Evolutionary conservation across 75 land plant species (phyloP).

Genomic region (Pinus taeda): DNA sequence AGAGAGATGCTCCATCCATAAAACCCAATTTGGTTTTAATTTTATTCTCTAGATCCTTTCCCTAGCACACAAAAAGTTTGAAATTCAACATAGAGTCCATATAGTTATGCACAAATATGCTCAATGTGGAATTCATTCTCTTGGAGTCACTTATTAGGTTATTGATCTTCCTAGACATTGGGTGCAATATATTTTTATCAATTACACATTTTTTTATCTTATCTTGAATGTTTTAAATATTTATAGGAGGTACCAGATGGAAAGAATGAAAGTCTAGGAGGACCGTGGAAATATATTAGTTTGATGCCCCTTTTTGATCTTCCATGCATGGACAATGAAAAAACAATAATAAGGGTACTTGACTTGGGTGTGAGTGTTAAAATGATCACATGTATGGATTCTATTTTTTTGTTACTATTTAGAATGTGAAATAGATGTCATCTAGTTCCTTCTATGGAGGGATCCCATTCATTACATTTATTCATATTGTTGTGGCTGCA

Average conservation of each 20-base stretch:
- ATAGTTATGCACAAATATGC: too few species aligned
- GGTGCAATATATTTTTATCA: background rate
- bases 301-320: constrained; percentile 55
- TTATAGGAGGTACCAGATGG: too few species aligned
- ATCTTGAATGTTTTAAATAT: background rate
- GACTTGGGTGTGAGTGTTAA: constrained; percentile 54
- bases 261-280: constrained; percentile 49
- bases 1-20: background rate
- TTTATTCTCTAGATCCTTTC: background rate
- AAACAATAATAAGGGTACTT: constrained; percentile 45
- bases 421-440: too few species aligned
- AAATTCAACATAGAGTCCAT: too few species aligned
- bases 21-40: background rate
- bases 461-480: background rate
- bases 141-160: too few species aligned
- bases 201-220: background rate
- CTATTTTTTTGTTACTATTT: background rate
- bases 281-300: constrained; percentile 50
- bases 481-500: background rate
- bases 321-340: constrained; percentile 50
- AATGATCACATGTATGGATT: constrained; percentile 46
- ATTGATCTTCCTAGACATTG: background rate
- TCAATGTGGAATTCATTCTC: too few species aligned
- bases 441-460: too few species aligned
- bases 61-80: too few species aligned